phyloP scores from a whole-genome alignment of 1,284 basidiomycete genomes.

The Melampsora occidentalis region DNA sequence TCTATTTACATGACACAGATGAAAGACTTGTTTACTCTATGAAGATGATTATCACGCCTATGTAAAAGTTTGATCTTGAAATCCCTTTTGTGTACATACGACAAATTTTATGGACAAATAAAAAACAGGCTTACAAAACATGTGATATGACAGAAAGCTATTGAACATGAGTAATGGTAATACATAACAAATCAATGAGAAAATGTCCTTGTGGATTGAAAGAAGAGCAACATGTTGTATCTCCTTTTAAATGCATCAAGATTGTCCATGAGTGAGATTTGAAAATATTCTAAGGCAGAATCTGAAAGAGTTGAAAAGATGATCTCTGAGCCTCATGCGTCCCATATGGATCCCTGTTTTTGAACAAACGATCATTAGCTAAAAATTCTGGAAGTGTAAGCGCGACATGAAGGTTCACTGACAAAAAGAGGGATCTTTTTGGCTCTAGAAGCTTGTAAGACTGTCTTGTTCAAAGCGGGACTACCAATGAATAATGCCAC shows the following conservation, averaged over 20 bases:
- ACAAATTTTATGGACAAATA: too few species aligned
- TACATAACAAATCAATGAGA: background rate
- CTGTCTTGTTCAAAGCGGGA: slow-evolving; percentile 22
- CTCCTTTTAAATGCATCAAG: background rate
- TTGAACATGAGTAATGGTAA: background rate
- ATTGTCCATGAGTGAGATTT: background rate
- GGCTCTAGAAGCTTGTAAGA: slow-evolving; percentile 7
- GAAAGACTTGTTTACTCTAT: too few species aligned
- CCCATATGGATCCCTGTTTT: slow-evolving; percentile 25
- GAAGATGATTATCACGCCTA: too few species aligned
- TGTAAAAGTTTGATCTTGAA: too few species aligned
- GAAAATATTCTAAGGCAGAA: background rate
- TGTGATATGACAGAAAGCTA: too few species aligned
- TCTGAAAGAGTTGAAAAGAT: background rate
- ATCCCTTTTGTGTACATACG: too few species aligned
- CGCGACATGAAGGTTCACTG: background rate
- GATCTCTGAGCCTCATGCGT: background rate
- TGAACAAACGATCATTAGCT: slow-evolving; percentile 10
- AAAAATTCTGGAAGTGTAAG: background rate
- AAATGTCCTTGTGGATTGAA: background rate
- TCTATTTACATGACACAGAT: too few species aligned
- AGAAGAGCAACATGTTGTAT: background rate
- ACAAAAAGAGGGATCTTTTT: slow-evolving; percentile 35
- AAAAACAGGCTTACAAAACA: too few species aligned
- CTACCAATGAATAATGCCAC: slow-evolving; percentile 36